These are phyloP conservation scores for Colletotrichum trifolii DNA, from an alignment of 2,329 filamentous ascomycete species.

Conservation along the genomic window DNA sequence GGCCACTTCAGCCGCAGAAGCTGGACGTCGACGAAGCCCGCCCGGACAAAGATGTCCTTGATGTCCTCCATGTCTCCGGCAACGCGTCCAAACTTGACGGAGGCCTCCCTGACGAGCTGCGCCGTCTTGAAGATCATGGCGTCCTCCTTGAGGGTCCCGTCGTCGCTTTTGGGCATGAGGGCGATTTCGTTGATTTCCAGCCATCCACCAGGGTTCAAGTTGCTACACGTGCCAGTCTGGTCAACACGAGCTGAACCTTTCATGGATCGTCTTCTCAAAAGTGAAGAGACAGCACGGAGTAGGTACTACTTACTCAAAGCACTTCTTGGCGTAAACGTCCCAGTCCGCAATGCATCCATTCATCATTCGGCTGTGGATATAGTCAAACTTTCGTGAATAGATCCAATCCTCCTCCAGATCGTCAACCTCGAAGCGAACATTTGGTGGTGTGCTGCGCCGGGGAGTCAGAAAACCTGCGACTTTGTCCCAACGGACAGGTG, in stretches of 20 bases:
- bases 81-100: neutral
- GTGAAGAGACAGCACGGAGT: too few species aligned
- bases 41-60: too few species aligned
- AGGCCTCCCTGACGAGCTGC: neutral
- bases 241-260: too few species aligned
- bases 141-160: slow-evolving; percentile 48
- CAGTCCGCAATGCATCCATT: slow-evolving; percentile 4
- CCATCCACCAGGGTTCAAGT: slow-evolving; percentile 57
- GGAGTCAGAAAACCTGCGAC: too few species aligned
- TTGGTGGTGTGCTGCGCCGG: too few species aligned
- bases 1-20: slow-evolving; percentile 28
- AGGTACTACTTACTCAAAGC: slow-evolving; percentile 46
- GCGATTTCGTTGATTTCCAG: slow-evolving; percentile 55
- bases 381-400: slow-evolving; percentile 37
- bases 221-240: too few species aligned
- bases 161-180: slow-evolving; percentile 51
- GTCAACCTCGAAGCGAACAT: slow-evolving; percentile 55
- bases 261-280: too few species aligned
- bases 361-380: slow-evolving; percentile 22
- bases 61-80: neutral
- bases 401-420: slow-evolving; percentile 49
- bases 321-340: slow-evolving; percentile 39
- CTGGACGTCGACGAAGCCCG: slow-evolving; percentile 8
- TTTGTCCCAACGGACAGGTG: too few species aligned
- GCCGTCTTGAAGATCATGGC: slow-evolving; percentile 39